Conservation (phyloP, 2,329 filamentous ascomycete species). For the Aspergillus quadrilineatus region DNA sequence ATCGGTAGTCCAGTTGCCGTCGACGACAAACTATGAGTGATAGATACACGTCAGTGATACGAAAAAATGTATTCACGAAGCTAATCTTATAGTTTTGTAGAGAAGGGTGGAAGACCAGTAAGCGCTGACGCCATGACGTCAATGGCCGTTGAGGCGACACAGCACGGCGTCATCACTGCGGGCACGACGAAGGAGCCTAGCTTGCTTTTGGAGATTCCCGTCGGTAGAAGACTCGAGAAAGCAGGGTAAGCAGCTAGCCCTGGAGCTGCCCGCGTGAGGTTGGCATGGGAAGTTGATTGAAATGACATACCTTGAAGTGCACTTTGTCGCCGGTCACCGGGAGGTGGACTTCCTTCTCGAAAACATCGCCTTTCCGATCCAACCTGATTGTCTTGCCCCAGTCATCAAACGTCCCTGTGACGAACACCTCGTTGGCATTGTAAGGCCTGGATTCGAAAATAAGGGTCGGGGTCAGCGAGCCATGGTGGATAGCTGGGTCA, state of each 20-base stretch:
- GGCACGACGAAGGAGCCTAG: conserved; percentile 12
- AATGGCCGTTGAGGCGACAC: conserved; percentile 23
- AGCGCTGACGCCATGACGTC: conserved; percentile 21
- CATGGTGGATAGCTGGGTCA: conserved; percentile 1
- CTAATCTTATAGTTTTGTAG: conserved; percentile 24
- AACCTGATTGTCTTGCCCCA: conserved; percentile 87
- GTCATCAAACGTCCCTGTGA: conserved; percentile 93
- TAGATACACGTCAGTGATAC: conserved; percentile 16
- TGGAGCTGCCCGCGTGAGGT: conserved; percentile 11
- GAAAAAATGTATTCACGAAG: conserved; percentile 13
- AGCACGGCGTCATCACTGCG: conserved; percentile 27
- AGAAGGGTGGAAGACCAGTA: conserved; percentile 15
- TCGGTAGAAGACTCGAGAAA: not conserved
- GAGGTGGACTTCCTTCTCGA: conserved; percentile 78
- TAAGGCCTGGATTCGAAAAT: conserved; percentile 65
- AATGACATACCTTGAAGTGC: conserved; percentile 79
- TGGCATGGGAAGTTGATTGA: not conserved
- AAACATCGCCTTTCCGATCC: conserved; percentile 68
- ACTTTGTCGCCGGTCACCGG: conserved; percentile 68
- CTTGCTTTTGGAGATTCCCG: not conserved
- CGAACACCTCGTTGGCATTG: conserved; percentile 80
- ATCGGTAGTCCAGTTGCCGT: conserved; percentile 86
- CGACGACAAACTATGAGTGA: conserved; percentile 77
- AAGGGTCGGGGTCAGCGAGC: conserved; percentile 29
- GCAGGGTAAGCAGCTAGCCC: conserved; percentile 1